These are phyloP conservation scores for Pisolithus sp. DNA, from an alignment of 768 basidiomycete species.

Conservation along the genomic window DNA sequence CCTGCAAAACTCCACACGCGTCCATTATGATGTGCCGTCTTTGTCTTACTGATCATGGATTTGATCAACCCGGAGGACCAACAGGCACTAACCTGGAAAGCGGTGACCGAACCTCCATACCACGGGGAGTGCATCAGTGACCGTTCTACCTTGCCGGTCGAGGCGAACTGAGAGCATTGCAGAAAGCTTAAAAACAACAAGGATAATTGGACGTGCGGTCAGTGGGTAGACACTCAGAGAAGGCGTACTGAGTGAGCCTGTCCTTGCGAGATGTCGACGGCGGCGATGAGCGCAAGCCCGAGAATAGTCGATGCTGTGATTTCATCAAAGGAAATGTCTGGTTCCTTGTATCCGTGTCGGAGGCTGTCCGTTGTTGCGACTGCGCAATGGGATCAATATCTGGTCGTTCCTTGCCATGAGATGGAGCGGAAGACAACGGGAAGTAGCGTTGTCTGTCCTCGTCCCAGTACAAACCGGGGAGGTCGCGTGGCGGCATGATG, in stretches of 20 bases:
- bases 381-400: neutral
- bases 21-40: slow-evolving; percentile 32
- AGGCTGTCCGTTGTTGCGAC: slow-evolving; percentile 3
- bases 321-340: neutral
- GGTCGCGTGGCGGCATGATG: slow-evolving; percentile 34
- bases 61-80: neutral
- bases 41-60: neutral
- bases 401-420: slow-evolving; percentile 16
- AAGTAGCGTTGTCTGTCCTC: slow-evolving; percentile 48
- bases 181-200: slow-evolving; percentile 31
- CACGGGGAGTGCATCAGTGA: slow-evolving; percentile 26
- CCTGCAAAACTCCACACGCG: slow-evolving; percentile 38
- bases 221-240: neutral
- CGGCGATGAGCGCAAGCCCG: slow-evolving; percentile 10
- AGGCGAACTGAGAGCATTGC: slow-evolving; percentile 32
- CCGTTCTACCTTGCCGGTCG: slow-evolving; percentile 29
- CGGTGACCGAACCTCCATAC: slow-evolving; percentile 32
- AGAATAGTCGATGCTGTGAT: slow-evolving; percentile 2
- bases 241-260: slow-evolving; percentile 21
- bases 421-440: slow-evolving; percentile 36
- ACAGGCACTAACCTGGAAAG: slow-evolving; percentile 39
- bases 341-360: neutral
- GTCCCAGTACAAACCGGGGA: slow-evolving; percentile 58
- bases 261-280: slow-evolving; percentile 16
- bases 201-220: neutral